Evolutionary conservation across 2,329 filamentous ascomycete species (phyloP).

Genomic region (Xylaria multiplex): DNA sequence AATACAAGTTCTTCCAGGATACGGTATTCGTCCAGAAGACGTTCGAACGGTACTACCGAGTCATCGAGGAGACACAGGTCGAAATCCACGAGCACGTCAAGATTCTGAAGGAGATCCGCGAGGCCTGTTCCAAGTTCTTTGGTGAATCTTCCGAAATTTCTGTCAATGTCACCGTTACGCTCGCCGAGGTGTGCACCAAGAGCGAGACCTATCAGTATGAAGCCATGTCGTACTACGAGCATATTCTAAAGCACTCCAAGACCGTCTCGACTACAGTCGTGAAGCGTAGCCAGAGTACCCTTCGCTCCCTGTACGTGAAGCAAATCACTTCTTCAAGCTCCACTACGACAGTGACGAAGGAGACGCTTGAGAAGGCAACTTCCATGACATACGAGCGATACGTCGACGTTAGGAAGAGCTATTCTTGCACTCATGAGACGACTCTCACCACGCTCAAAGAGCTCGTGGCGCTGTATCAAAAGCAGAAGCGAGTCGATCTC

Average conservation of each 20-base stretch:
- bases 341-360: constrained; percentile 32
- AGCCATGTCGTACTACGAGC: constrained; percentile 36
- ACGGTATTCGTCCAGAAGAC: constrained; percentile 33
- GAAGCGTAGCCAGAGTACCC: constrained; percentile 32
- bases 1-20: constrained; percentile 33
- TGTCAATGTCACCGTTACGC: constrained; percentile 28
- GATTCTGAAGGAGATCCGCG: constrained; percentile 34
- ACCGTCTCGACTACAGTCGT: constrained; percentile 26
- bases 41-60: constrained; percentile 32
- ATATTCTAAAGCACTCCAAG: constrained; percentile 33
- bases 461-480: constrained; percentile 31
- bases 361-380: constrained; percentile 35
- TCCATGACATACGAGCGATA: constrained; percentile 34
- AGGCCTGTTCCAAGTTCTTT: constrained; percentile 31
- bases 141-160: constrained; percentile 34
- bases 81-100: constrained; percentile 33
- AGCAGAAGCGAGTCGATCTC: constrained; percentile 29
- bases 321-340: constrained; percentile 29
- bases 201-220: constrained; percentile 36
- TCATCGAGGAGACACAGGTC: constrained; percentile 36
- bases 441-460: constrained; percentile 31
- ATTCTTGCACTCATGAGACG: constrained; percentile 31
- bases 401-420: constrained; percentile 29
- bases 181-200: constrained; percentile 35
- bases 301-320: constrained; percentile 35